A percentile compares a stretch with the other conserved stretches of the same genome.
Conservation (phyloP, 208 protist species). For the Porcisia deanei region DNA sequence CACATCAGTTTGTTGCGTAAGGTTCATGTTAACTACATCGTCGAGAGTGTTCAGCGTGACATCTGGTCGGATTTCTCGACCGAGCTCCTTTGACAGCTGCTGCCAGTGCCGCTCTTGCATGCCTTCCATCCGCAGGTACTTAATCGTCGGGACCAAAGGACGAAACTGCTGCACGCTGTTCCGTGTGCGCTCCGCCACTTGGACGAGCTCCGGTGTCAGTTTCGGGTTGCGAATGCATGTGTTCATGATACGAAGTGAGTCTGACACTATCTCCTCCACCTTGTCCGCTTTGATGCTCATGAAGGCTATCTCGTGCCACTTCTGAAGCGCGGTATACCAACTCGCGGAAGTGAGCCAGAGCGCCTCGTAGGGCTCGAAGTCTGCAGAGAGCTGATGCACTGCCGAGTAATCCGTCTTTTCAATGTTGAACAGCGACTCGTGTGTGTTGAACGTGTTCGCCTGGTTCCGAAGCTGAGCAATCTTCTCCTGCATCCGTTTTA, state of each 20-base stretch:
- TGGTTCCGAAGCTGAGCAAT: conserved; percentile 86
- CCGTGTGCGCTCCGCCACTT: conserved; percentile 89
- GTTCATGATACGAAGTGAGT: conserved; percentile 81
- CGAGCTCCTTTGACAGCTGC: conserved; percentile 92
- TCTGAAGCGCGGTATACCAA: conserved; percentile 77
- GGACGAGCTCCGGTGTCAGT: conserved; percentile 82
- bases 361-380: conserved; percentile 96
- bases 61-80: conserved; percentile 86
- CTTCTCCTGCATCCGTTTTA: conserved; percentile 79
- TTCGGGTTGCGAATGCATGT: conserved; percentile 79
- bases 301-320: conserved; percentile 90
- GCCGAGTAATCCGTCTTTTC: conserved; percentile 93
- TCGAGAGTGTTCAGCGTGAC: conserved; percentile 90
- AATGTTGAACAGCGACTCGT: conserved; percentile 94
- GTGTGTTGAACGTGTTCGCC: conserved; percentile 93
- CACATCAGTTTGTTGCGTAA: conserved; percentile 83
- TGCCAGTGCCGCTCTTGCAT: conserved; percentile 97
- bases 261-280: conserved; percentile 89
- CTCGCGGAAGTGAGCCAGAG: conserved; percentile 94
- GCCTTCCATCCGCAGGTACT: conserved; percentile 94
- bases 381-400: conserved; percentile 84
- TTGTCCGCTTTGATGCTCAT: conserved; percentile 84
- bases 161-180: conserved; percentile 95
- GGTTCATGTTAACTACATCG: conserved; percentile 72
- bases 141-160: conserved; percentile 95